A percentile compares a stretch with the other conserved stretches of the same genome.
These are phyloP conservation scores for Exophiala bonariae DNA, from an alignment of 2,329 filamentous ascomycete species.

Conservation along the genomic window DNA sequence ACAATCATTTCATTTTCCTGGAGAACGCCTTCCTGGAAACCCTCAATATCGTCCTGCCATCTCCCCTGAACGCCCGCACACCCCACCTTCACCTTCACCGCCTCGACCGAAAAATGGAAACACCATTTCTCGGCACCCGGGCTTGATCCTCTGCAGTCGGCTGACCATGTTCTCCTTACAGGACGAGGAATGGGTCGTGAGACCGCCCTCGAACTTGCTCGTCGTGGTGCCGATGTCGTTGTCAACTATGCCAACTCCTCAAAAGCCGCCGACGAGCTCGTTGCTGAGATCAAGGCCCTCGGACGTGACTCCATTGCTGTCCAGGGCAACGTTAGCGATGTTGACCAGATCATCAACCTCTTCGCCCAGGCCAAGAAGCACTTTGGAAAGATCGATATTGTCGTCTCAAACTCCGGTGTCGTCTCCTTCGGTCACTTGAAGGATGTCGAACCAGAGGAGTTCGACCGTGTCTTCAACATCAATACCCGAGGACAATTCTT, in stretches of 20 bases:
- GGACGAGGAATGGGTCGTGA: constrained; percentile 43
- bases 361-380: constrained; percentile 63
- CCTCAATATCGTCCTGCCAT: no score
- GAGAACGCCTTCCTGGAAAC: not conserved
- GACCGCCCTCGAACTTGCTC: constrained; percentile 42
- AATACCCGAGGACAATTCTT: constrained; percentile 75
- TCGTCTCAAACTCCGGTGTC: constrained; percentile 56
- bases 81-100: constrained; percentile 15
- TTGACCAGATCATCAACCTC: constrained; percentile 61
- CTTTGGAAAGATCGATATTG: constrained; percentile 69
- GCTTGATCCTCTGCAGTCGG: not conserved
- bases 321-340: constrained; percentile 67
- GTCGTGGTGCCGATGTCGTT: constrained; percentile 39
- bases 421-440: constrained; percentile 68
- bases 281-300: constrained; percentile 63
- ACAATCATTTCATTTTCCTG: not conserved
- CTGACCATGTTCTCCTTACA: constrained; percentile 27
- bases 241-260: constrained; percentile 58
- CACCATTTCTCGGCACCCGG: no score
- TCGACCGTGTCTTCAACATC: constrained; percentile 68
- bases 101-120: not conserved
- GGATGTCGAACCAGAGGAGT: constrained; percentile 69
- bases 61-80: not conserved
- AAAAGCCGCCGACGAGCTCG: constrained; percentile 65
- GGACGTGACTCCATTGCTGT: constrained; percentile 64